Conservation (phyloP, 176 grass and related monocot species). For the Aegilops bicornis region DNA sequence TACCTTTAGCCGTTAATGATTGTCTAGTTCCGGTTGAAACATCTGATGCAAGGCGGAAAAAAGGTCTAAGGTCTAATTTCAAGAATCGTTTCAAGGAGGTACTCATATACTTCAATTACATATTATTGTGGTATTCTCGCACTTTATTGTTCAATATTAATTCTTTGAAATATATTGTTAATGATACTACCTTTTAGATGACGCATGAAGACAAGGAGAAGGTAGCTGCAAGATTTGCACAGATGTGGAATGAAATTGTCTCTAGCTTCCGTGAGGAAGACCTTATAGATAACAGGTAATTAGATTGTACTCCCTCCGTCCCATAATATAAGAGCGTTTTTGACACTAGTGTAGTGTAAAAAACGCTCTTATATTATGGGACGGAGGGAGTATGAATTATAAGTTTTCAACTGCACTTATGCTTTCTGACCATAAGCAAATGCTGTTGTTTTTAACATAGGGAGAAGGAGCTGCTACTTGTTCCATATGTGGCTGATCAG, state of each 20-base stretch:
- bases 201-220: constrained; percentile 49
- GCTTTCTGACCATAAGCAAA: constrained; percentile 5
- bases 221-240: constrained; percentile 87
- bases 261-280: constrained; percentile 85
- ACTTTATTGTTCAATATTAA: constrained; percentile 17
- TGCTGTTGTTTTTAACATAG: constrained; percentile 33
- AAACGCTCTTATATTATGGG: too few species aligned
- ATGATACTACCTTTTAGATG: constrained; percentile 38
- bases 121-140: constrained; percentile 17
- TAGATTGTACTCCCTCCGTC: constrained; percentile 19
- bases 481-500: constrained; percentile 85
- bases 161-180: constrained; percentile 32
- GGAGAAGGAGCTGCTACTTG: constrained; percentile 91
- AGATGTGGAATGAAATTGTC: constrained; percentile 96
- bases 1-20: constrained; percentile 70
- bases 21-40: constrained; percentile 76
- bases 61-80: constrained; percentile 79
- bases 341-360: too few species aligned
- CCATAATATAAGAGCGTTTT: too few species aligned
- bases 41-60: constrained; percentile 59
- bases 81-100: constrained; percentile 67
- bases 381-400: constrained; percentile 3
- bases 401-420: constrained; percentile 21
- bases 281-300: constrained; percentile 82
- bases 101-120: constrained; percentile 19